These are phyloP conservation scores for Mycena rebaudengoi DNA, from an alignment of 768 basidiomycete species.

Conservation along the genomic window DNA sequence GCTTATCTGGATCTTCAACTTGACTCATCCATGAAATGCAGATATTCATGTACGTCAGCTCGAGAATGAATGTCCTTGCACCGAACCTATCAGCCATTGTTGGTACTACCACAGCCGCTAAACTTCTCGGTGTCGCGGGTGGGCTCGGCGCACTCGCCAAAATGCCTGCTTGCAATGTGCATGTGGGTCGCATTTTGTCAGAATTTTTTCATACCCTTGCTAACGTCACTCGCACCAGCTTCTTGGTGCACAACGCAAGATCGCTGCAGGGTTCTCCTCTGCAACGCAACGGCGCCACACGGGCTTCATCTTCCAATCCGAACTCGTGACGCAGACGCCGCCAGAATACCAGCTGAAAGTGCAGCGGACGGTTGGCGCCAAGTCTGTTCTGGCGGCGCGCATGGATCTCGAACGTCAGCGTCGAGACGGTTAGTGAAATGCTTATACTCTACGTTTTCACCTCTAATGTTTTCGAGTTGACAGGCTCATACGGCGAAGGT, in stretches of 20 bases:
- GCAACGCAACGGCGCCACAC: constrained; percentile 90
- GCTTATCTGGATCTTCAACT: no score
- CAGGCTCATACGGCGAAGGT: constrained; percentile 82
- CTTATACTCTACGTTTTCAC: neutral
- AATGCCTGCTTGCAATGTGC: constrained; percentile 95
- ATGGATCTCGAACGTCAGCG: constrained; percentile 92
- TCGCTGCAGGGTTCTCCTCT: constrained; percentile 91
- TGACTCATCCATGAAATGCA: constrained; percentile 40
- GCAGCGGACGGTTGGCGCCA: constrained; percentile 94
- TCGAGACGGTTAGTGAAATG: constrained; percentile 73
- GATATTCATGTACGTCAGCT: constrained; percentile 99
- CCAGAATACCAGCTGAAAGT: constrained; percentile 91
- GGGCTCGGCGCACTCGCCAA: constrained; percentile 90
- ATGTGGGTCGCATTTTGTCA: constrained; percentile 61
- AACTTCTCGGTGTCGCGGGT: constrained; percentile 96
- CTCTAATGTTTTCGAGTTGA: neutral
- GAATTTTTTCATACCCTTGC: neutral
- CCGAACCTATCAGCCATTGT: constrained; percentile 99
- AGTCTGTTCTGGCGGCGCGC: constrained; percentile 87
- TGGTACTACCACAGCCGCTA: constrained; percentile 98
- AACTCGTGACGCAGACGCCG: constrained; percentile 85
- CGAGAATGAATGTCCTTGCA: constrained; percentile 97
- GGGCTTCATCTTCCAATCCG: constrained; percentile 96
- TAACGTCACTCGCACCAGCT: constrained; percentile 57
- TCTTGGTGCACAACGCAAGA: constrained; percentile 92